Base-by-base conservation (phyloP, 1,284 basidiomycete species). In the Leucoagaricus sp. region DNA sequence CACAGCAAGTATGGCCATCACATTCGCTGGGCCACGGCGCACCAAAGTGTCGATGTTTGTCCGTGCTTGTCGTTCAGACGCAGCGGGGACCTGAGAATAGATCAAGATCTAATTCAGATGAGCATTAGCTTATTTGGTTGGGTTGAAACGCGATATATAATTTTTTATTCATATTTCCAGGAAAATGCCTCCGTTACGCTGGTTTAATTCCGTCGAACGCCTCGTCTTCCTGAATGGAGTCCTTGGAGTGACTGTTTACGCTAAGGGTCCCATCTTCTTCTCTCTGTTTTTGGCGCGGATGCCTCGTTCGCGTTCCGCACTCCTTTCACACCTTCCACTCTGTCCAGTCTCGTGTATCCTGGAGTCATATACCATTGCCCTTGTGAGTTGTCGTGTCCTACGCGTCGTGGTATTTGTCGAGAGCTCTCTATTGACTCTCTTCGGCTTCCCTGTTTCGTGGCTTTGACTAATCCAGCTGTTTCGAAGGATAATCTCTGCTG, bases 71-170 rank as follows among this genome's bases (percentile, higher is more conserved):
- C 38, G 34, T 46, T n/a, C 9, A 50, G 55, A 50, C 38, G 21
- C 28, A 50, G 63, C 70, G 72, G 72, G 68, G 72, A 72, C 70
- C 69, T 72, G 62, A 63, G 58, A 60, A 49, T 29, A 56, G 55
- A 50, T 56, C 42, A 34, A 45, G 55, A 56, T 55, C 60, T 60
- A 53, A 61, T 65, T 64, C 55, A 58, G 68, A 66, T 58, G 58
- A 61, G 65, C 64, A 33, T 62, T 66, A 62, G 58, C 67, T 59
- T 62, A 65, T 67, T 71, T 70, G 70, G 69, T 72, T 64, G 62
- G 66, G 67, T 65, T 74, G 73, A 75, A 75, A 74, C 72, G 67
- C 68, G 67, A 67, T 61, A 64, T 62, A 61, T 66, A 62, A 66
- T 67, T 66, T 38, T 70, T 68, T 67, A 62, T 60, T 65, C 61